These are phyloP conservation scores for Sugiyamaella novakii DNA, from an alignment of 1,139 yeast genomes.

Conservation along the genomic window DNA sequence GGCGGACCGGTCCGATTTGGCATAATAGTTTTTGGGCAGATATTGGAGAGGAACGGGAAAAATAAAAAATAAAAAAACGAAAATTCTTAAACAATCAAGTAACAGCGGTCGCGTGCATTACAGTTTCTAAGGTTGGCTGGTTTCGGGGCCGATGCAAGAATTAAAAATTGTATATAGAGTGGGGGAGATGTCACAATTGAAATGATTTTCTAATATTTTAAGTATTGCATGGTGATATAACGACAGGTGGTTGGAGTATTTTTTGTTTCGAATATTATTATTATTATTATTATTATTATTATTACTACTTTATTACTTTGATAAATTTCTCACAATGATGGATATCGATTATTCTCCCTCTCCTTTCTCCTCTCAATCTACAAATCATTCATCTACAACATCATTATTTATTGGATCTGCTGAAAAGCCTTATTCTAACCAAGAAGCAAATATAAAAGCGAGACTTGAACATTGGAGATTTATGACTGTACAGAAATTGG, in stretches of 20 bases:
- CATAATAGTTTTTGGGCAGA: no score
- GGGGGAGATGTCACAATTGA: background rate
- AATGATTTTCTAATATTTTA: no score
- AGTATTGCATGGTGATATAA: background rate
- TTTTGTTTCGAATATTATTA: no score
- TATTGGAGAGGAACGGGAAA: no score
- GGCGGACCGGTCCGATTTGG: no score
- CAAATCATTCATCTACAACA: background rate
- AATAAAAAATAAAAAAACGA: no score
- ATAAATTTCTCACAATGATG: slow-evolving; percentile 6
- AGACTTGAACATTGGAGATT: slow-evolving; percentile 34
- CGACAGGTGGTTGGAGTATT: background rate
- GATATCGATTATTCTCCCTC: slow-evolving; percentile 15
- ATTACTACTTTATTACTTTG: background rate
- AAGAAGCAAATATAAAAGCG: slow-evolving; percentile 23
- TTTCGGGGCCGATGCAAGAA: background rate
- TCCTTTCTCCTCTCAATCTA: background rate
- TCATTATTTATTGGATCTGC: slow-evolving; percentile 20
- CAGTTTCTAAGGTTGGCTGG: slow-evolving; percentile 10
- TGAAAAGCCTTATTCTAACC: slow-evolving; percentile 18
- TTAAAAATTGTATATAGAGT: slow-evolving; percentile 7
- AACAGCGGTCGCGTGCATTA: slow-evolving; percentile 11
- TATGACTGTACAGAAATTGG: slow-evolving; percentile 30
- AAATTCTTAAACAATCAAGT: no score
- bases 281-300: background rate